Evolutionary conservation across 176 grass and related monocot genomes (phyloP).

Genomic region (Lolium multiflorum): DNA sequence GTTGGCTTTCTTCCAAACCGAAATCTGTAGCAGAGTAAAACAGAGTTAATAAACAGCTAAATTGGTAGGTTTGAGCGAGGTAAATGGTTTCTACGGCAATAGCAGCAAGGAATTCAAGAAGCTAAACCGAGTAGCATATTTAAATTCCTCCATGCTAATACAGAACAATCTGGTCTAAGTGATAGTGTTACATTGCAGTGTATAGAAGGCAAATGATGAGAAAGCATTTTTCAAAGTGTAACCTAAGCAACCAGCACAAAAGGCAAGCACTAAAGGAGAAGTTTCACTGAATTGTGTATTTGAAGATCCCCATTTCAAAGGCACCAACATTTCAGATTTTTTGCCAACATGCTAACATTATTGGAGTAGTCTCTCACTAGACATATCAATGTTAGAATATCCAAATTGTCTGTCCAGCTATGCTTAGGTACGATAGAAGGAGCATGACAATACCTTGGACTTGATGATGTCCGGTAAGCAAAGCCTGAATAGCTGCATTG

Average conservation of each 20-base stretch:
- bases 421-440: background rate
- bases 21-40: slow-evolving; percentile 66
- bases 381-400: background rate
- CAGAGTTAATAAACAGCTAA: background rate
- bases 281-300: background rate
- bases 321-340: background rate
- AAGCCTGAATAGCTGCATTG: slow-evolving; percentile 97
- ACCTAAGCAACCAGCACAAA: slow-evolving; percentile 16
- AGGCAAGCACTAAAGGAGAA: background rate
- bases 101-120: background rate
- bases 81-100: background rate
- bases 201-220: slow-evolving; percentile 27
- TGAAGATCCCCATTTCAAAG: background rate
- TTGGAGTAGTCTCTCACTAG: background rate
- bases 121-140: background rate
- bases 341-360: background rate
- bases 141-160: background rate
- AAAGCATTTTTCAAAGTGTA: slow-evolving; percentile 27
- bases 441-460: slow-evolving; percentile 67
- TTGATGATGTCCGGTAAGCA: slow-evolving; percentile 89
- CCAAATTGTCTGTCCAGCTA: background rate
- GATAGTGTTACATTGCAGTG: background rate
- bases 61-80: background rate
- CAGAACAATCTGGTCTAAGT: background rate
- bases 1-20: slow-evolving; percentile 92